Base-by-base conservation (phyloP, 768 basidiomycete genomes). In the Lactarius indigo region DNA sequence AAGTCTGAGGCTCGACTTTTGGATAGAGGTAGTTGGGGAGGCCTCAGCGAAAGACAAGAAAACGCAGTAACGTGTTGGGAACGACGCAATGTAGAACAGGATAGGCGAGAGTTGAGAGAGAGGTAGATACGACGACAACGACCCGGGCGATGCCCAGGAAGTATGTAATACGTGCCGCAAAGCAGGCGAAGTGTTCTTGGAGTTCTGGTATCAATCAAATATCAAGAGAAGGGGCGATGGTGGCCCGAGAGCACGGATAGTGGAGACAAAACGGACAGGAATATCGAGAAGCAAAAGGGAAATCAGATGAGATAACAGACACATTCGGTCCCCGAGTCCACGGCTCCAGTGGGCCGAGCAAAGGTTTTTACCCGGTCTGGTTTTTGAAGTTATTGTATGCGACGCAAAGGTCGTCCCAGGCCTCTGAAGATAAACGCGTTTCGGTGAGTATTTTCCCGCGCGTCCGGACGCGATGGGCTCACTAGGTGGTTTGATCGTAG, bases 331-430 rank as follows among this genome's bases (percentile, higher is more conserved):
- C 47, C 12, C 23, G 42, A n/a, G 12, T n/a, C 42, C n/a, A 47
- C 47, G 47, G n/a, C 9, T 47, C 50, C 26, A 26, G 23, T 50
- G 12, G 12, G 50, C 13, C 13, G 23, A 50, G n/a, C 4, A 6
- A 15, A 50, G 26, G 50, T 50, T 26, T 26, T 26, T 26, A 50
- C 4, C 1, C 50, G 13, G 50, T 15, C n/a, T 26, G 28, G 39
- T 15, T 39, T 39, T 39, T 6, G 37, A 13, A 65, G 3, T 35
- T 5, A 9, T 66, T 35, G 61, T 63, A 66, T 20, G 13, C 18
- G 0, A 52, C 23, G 42, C 65, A 66, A 41, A 69, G 61, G 4
- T 35, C 17, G 8, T 37, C 26, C 69, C 63, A 64, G 30, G 44
- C 20, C 1, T 18, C 69, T 69, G 55, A 17, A 58, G 1, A 26